A percentile compares a stretch with the other conserved stretches of the same genome.
Conservation (phyloP, 768 basidiomycete genomes). For the Hydnum rufescens region DNA sequence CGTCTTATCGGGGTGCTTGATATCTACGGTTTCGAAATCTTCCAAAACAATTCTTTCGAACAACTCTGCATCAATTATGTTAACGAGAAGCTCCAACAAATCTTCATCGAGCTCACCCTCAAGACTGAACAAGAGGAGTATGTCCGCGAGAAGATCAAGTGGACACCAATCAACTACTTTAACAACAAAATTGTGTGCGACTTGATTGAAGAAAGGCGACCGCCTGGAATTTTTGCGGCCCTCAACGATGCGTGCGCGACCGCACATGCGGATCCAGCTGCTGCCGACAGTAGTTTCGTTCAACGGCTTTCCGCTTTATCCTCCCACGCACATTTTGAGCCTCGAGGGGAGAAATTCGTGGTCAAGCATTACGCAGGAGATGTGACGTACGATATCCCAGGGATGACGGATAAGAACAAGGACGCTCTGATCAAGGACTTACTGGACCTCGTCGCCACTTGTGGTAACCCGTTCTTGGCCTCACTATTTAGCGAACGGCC, state of each 20-base stretch:
- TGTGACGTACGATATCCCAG: slow-evolving; percentile 90
- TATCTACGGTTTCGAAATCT: slow-evolving; percentile 98
- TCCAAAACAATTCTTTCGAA: slow-evolving; percentile 53
- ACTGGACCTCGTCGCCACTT: slow-evolving; percentile 66
- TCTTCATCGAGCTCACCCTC: slow-evolving; percentile 95
- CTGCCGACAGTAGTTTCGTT: slow-evolving; percentile 92
- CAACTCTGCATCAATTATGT: slow-evolving; percentile 99
- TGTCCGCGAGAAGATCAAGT: slow-evolving; percentile 94
- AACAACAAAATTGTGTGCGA: slow-evolving; percentile 97
- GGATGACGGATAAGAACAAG: slow-evolving; percentile 99
- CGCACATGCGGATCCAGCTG: slow-evolving; percentile 88
- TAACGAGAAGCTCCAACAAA: slow-evolving; percentile 98
- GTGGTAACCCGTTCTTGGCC: slow-evolving; percentile 72
- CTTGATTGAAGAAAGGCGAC: slow-evolving; percentile 88
- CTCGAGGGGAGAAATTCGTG: slow-evolving; percentile 83
- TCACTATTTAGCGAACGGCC: slow-evolving; percentile 81
- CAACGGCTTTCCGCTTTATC: slow-evolving; percentile 70
- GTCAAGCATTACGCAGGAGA: slow-evolving; percentile 97
- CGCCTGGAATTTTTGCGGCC: slow-evolving; percentile 93
- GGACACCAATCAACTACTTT: slow-evolving; percentile 99
- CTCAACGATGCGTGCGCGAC: slow-evolving; percentile 98
- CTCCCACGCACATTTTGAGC: slow-evolving; percentile 83
- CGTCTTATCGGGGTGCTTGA: slow-evolving; percentile 92
- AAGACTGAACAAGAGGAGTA: slow-evolving; percentile 99
- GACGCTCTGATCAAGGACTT: slow-evolving; percentile 90